Conservation (phyloP, 176 grass and related monocot genomes). For the Avena eriantha region DNA sequence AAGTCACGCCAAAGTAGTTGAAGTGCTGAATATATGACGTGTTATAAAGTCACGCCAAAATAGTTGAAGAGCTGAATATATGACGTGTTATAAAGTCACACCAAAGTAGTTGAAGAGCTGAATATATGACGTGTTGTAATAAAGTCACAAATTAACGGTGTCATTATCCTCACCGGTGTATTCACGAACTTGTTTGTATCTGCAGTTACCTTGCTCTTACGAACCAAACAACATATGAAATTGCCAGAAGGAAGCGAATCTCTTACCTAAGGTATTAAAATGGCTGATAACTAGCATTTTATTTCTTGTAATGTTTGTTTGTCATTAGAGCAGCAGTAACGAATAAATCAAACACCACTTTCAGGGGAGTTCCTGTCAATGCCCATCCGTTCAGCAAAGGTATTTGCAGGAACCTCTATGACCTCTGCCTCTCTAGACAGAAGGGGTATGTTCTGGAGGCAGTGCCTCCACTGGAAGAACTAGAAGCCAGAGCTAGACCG, state of each 20-base stretch:
- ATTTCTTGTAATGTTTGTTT: conserved; percentile 3
- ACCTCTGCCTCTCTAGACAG: conserved; percentile 63
- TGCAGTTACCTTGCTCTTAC: conserved; percentile 86
- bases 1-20: conserved; percentile 8
- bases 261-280: conserved; percentile 81
- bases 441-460: conserved; percentile 65
- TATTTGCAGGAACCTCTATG: conserved; percentile 69
- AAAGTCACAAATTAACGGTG: neutral
- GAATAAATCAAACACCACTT: conserved; percentile 22
- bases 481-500: conserved; percentile 69
- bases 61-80: conserved; percentile 21
- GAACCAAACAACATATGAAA: conserved; percentile 94
- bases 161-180: neutral
- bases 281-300: neutral
- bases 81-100: neutral
- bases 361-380: conserved; percentile 72
- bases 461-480: conserved; percentile 64
- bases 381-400: conserved; percentile 84
- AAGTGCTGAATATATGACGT: conserved; percentile 11
- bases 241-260: conserved; percentile 80
- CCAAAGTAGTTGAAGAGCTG: too few relatives aligned
- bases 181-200: neutral
- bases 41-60: conserved; percentile 1
- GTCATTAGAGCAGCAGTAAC: neutral
- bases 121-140: neutral